Conservation (phyloP, 2,329 filamentous ascomycete species). For the Colletotrichum sublineola region DNA sequence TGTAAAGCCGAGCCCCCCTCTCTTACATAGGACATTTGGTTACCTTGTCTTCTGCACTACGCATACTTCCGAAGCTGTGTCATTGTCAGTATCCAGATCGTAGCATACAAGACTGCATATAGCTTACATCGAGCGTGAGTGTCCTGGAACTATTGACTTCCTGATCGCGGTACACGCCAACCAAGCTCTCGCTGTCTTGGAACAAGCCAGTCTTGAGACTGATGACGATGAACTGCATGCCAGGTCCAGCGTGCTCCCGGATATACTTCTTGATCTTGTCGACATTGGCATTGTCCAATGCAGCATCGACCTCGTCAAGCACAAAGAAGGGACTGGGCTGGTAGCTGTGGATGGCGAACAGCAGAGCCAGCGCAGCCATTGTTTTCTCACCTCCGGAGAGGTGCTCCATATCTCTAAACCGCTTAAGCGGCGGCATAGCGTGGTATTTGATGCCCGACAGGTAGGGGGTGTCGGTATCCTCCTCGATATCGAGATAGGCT, state of each 20-base stretch:
- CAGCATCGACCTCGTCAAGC: constrained; percentile 96
- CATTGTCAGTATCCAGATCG: constrained; percentile 12
- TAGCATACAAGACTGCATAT: constrained; percentile 15
- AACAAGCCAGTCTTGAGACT: constrained; percentile 95
- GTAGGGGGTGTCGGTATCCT: constrained; percentile 97
- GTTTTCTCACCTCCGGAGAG: constrained; percentile 98
- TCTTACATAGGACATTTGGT: background rate
- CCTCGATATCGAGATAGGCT: constrained; percentile 89
- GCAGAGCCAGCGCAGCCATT: constrained; percentile 94
- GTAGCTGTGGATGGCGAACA: constrained; percentile 97
- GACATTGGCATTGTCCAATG: constrained; percentile 97
- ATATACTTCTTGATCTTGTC: constrained; percentile 98
- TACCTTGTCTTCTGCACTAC: constrained; percentile 6
- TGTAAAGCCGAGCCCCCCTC: background rate
- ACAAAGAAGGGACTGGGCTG: constrained; percentile 98
- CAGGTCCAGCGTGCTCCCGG: constrained; percentile 90
- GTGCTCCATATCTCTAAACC: constrained; percentile 99
- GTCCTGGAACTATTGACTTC: constrained; percentile 91
- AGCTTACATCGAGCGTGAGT: constrained; percentile 93
- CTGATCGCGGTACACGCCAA: constrained; percentile 96
- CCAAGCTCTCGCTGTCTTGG: constrained; percentile 94
- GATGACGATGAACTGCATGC: constrained; percentile 99
- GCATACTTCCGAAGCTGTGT: constrained; percentile 37
- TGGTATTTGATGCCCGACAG: constrained; percentile 97
- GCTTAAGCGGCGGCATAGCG: constrained; percentile 97